Evolutionary conservation across 345 rosid genomes (phyloP), one percentile per base, ranked within the genome.

Genomic region (Hibiscus syriacus): DNA sequence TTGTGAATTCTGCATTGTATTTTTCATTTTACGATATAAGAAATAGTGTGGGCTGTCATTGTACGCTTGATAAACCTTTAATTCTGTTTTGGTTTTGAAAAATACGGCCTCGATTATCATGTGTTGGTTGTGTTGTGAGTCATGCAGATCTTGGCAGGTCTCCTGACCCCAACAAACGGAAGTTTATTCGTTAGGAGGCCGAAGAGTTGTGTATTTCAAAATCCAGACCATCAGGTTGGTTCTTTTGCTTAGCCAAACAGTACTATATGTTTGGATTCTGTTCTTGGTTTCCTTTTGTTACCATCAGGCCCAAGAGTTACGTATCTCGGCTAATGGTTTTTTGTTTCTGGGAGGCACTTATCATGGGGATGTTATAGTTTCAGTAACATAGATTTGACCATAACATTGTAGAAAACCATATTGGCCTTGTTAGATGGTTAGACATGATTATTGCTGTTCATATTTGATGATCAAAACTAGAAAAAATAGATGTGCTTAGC

Each of bases 201-300:
- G 0, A 84, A 78, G 84, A 89, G 90, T 74, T 90, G 84, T 76
- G 97, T 90, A 13, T 86, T 90, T 83, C 96, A 87, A 76, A 88
- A 93, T 78, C 97, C 94, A 0, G 97, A 93, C 72, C 94, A 93
- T 77, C 98, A 93, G 97, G 97, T 90, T 75, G 46, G 67, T 45
- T 64, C 38, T 64, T 64, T 64, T 43, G 22, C 22, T 43, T 61
- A 13, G 32, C 27, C 7, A 23, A 25, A 32, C 17, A 4, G 29
- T 50, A 38, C 34, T 34, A 4, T 30, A 29, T 30, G 23, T 52
- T 46, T 12, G 27, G 7, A 9, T 64, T 41, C 22, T 23, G 23
- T 69, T 17, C 27, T 19, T 69, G 22, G 22, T n/a, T 68, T 30
- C 0, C 1, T 26, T 48, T 10, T 19, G 54, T 49, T 49, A 49